phyloP scores from a whole-genome alignment of 2,329 filamentous ascomycete species.

The Hysterium pulicare region DNA sequence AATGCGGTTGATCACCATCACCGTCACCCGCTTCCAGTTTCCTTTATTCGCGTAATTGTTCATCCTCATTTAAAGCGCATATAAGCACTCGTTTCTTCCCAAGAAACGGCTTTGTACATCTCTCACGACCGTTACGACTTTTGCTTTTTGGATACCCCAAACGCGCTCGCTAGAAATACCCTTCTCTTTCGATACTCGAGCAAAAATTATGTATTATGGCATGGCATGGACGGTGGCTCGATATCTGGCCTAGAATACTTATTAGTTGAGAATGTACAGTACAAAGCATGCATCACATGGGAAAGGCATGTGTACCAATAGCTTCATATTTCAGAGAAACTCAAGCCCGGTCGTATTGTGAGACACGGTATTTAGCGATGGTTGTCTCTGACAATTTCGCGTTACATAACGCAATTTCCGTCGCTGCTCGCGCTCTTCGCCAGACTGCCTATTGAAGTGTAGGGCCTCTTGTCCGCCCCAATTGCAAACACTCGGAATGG shows the following conservation, averaged over 20 bases:
- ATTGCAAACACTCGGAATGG: neutral
- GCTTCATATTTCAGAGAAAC: too few species aligned
- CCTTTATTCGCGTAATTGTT: neutral
- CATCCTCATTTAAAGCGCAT: neutral
- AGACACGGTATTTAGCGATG: too few species aligned
- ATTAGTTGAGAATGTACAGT: too few species aligned
- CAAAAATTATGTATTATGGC: neutral
- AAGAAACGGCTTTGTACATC: neutral
- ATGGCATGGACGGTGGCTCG: neutral
- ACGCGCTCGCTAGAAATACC: constrained; percentile 8
- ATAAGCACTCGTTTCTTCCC: neutral
- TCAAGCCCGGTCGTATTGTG: too few species aligned
- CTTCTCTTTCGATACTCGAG: neutral
- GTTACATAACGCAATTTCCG: constrained; percentile 2
- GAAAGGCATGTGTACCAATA: too few species aligned
- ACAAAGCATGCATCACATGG: too few species aligned
- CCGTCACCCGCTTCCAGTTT: neutral
- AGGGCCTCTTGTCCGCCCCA: too few species aligned
- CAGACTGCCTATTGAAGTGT: too few species aligned
- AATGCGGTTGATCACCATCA: constrained; percentile 27
- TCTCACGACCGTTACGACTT: neutral
- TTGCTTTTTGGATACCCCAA: constrained; percentile 10
- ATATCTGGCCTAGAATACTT: too few species aligned
- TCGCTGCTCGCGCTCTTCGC: too few species aligned
- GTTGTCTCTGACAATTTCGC: too few species aligned